phyloP scores from a whole-genome alignment of 2,329 filamentous ascomycete species.

The Periconia sp. region DNA sequence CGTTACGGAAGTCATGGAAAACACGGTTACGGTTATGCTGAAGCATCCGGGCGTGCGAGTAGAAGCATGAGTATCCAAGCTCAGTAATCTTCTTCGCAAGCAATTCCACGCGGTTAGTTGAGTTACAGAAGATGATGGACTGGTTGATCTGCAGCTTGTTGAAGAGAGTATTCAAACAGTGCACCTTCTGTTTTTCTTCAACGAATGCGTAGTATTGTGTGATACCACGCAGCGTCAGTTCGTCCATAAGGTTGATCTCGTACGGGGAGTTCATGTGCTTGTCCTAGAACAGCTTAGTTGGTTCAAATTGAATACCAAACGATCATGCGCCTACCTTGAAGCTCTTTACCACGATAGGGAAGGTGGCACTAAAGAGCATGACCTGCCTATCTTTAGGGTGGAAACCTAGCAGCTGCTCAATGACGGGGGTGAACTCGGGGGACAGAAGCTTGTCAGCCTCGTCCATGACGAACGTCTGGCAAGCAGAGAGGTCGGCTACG shows the following conservation, averaged over 20 bases:
- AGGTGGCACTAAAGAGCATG: slow-evolving; percentile 99
- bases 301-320: background rate
- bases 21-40: slow-evolving; percentile 97
- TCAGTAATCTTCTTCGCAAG: slow-evolving; percentile 99
- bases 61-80: slow-evolving; percentile 98
- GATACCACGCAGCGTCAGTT: slow-evolving; percentile 95
- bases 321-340: slow-evolving; percentile 68
- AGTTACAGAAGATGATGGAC: slow-evolving; percentile 99
- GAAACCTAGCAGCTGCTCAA: slow-evolving; percentile 93
- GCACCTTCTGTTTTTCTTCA: slow-evolving; percentile 98
- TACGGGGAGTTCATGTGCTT: slow-evolving; percentile 97
- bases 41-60: slow-evolving; percentile 97
- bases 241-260: slow-evolving; percentile 99
- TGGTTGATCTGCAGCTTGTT: slow-evolving; percentile 99
- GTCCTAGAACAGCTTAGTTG: slow-evolving; percentile 59
- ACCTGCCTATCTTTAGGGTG: slow-evolving; percentile 98
- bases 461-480: slow-evolving; percentile 99
- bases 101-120: slow-evolving; percentile 95
- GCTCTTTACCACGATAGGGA: slow-evolving; percentile 94
- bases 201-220: slow-evolving; percentile 99
- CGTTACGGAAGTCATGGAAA: slow-evolving; percentile 98
- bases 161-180: slow-evolving; percentile 98
- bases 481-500: slow-evolving; percentile 93
- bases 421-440: slow-evolving; percentile 94
- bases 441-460: slow-evolving; percentile 98